Conservation (phyloP, 192 early-diverging fungal genomes). For the Coemansia sp. region DNA sequence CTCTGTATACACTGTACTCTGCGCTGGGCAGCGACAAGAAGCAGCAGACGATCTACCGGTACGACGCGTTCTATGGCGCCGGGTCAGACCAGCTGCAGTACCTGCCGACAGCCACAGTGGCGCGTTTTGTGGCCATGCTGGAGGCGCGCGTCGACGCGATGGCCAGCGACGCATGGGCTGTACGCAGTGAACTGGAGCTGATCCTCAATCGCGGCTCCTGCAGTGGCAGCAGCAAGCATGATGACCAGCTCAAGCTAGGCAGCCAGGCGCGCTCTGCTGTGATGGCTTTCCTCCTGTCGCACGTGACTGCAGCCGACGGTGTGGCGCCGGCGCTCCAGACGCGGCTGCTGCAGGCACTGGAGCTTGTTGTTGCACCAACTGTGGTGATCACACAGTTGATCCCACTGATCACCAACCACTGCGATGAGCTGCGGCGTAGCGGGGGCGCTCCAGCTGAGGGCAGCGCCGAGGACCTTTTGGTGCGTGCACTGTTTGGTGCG, state of each 20-base stretch:
- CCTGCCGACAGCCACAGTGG: constrained; percentile 48
- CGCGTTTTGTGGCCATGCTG: constrained; percentile 54
- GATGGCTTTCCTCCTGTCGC: constrained; percentile 56
- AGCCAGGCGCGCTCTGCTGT: constrained; percentile 42
- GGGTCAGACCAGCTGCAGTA: constrained; percentile 54
- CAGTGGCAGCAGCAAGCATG: constrained; percentile 10
- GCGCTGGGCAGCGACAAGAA: constrained; percentile 18
- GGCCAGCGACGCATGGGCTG: constrained; percentile 27
- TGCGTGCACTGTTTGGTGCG: constrained; percentile 25
- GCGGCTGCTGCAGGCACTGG: constrained; percentile 18
- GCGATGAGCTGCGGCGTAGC: constrained; percentile 6
- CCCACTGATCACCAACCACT: constrained; percentile 18
- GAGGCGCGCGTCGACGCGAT: constrained; percentile 14
- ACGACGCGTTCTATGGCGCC: constrained; percentile 60
- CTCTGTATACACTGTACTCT: constrained; percentile 35
- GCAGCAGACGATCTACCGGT: constrained; percentile 52
- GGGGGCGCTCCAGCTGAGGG: constrained; percentile 2
- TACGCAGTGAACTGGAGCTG: constrained; percentile 36
- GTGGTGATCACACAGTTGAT: constrained; percentile 28
- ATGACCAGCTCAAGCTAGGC: constrained; percentile 15
- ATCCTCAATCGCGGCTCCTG: constrained; percentile 38
- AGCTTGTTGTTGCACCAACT: constrained; percentile 1
- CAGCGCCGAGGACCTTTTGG: constrained; percentile 19
- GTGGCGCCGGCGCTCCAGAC: constrained; percentile 21
- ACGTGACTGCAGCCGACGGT: constrained; percentile 47